Evolutionary conservation across 176 grass and related monocot species (phyloP).

Genomic region (Hordeum vulgare): DNA sequence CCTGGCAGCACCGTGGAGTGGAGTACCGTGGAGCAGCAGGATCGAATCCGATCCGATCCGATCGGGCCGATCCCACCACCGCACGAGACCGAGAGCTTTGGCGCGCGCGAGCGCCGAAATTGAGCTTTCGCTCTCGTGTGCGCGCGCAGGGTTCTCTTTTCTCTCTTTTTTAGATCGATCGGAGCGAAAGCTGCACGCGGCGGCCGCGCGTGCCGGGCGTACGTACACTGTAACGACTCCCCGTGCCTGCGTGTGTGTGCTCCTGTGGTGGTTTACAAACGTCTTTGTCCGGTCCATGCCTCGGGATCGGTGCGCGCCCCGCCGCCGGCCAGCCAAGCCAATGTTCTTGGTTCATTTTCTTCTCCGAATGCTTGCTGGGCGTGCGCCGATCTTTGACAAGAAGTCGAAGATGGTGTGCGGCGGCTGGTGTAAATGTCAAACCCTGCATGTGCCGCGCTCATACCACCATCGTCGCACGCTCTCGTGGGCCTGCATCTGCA

Average conservation of each 20-base stretch:
- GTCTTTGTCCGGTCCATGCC: background rate
- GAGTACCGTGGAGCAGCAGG: background rate
- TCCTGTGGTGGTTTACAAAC: background rate
- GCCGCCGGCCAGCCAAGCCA: background rate
- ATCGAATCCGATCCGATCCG: slow-evolving; percentile 4
- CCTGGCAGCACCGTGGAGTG: background rate
- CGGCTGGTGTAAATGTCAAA: background rate
- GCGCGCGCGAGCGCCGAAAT: background rate
- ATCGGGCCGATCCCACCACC: background rate
- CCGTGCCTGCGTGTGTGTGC: too few relatives aligned
- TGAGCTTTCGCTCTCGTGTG: background rate
- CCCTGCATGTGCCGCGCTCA: background rate
- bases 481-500: background rate
- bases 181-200: background rate
- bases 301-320: background rate
- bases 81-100: background rate
- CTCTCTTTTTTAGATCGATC: background rate
- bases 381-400: background rate
- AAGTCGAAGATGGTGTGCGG: background rate
- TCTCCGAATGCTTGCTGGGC: background rate
- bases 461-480: background rate
- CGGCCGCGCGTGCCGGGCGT: too few relatives aligned
- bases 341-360: background rate
- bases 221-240: too few relatives aligned
- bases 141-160: background rate